Evolutionary conservation across 129 eudicot species (phyloP).

Genomic region (Flaveria brownii): DNA sequence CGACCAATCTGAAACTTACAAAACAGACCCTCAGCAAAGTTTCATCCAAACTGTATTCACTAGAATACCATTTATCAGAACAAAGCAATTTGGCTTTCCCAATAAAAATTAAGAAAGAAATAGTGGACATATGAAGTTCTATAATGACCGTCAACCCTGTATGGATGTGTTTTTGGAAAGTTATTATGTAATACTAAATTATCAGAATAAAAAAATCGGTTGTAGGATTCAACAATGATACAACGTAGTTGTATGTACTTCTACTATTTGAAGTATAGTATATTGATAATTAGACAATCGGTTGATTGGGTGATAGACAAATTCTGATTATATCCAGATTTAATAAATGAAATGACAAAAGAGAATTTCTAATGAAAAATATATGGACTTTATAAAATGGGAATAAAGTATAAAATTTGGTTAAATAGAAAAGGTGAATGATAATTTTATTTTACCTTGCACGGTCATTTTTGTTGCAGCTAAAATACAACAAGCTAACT

Average conservation of each 20-base stretch:
- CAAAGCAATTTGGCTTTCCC: neutral
- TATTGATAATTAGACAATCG: too few species aligned
- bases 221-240: too few species aligned
- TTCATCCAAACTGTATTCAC: neutral
- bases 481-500: neutral
- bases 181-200: neutral
- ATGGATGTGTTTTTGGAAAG: neutral
- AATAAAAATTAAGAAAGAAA: too few species aligned
- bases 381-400: too few species aligned
- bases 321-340: too few species aligned
- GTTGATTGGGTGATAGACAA: too few species aligned
- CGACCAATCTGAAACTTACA: conserved; percentile 64
- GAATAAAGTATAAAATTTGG: neutral
- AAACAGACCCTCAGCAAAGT: conserved; percentile 20
- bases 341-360: too few species aligned
- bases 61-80: neutral
- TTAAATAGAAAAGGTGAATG: neutral
- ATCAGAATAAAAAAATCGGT: neutral
- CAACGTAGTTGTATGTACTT: too few species aligned
- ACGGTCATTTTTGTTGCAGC: neutral
- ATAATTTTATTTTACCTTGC: neutral
- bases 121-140: too few species aligned
- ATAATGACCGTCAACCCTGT: too few species aligned
- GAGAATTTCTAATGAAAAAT: too few species aligned
- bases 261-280: too few species aligned